Base-by-base conservation (phyloP, 2,329 filamentous ascomycete genomes). In the Ophiocordyceps camponoti-leonardi region DNA sequence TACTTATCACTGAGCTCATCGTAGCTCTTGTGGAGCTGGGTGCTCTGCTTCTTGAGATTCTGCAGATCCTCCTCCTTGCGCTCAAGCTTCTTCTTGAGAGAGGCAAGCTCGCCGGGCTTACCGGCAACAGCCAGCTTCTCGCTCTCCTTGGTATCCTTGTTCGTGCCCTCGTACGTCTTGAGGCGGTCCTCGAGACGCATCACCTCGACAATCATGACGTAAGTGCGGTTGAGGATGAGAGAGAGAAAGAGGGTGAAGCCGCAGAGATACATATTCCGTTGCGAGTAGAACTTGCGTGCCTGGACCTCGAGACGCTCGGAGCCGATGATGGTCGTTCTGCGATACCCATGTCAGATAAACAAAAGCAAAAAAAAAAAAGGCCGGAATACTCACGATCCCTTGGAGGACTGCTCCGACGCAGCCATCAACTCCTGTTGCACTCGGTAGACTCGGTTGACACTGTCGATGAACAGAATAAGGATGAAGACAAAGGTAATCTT, bases 261-360 rank as follows among this genome's bases (percentile, higher is more conserved):
- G 67, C 92, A 96, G 50, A 98, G 87, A 71, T 98, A 98, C 92
- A 98, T 98, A 79, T 98, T 98, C 66, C 92, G 88, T 72, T 98
- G 90, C 50, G 88, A 94, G 77, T 98, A 98, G 75, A 98, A 98
- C 70, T 98, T 98, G 75, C 92, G 87, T 53, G 92, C 90, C 67
- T 98, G 92, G 45, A 96, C 90, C 69, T 98, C 92, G 77, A 94
- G 87, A 52, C 92, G 90, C 63, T 96, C 92, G 61, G 86, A 82
- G 51, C 92, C 90, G 57, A 95, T 79, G 49, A 88, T 79, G 44
- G 80, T 77, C 59, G 83, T 66, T 47, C 66, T 69, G 53, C 46
- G 45, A 18, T 10, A 5, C 6, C 16, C 14, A 42, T 10, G 31
- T 39, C 14, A 20, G 6, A 35, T n/a, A 7, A 7, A 4, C 31